A percentile compares a stretch with the other conserved stretches of the same genome.
These are phyloP conservation scores for Phytophthora constricta DNA, from an alignment of 352 stramenopile species.

Conservation along the genomic window DNA sequence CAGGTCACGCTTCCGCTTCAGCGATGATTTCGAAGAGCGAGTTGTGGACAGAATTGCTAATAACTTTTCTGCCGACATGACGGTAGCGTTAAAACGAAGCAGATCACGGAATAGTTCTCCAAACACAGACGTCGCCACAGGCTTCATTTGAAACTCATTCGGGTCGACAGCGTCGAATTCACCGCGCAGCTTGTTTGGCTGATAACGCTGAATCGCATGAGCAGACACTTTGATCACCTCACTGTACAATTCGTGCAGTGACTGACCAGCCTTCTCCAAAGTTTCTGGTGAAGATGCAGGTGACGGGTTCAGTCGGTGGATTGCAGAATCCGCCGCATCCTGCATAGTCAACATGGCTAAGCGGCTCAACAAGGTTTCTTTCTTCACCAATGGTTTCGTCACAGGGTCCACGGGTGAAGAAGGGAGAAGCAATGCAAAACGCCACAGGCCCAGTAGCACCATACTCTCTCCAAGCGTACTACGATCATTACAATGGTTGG, in stretches of 20 bases:
- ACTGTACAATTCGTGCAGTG: conserved; percentile 26
- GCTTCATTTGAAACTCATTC: conserved; percentile 27
- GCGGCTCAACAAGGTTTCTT: conserved; percentile 90
- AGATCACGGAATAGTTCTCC: conserved; percentile 82
- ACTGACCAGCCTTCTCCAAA: conserved; percentile 14
- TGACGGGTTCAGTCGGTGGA: conserved; percentile 60
- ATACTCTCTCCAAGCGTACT: conserved; percentile 72
- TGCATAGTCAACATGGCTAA: conserved; percentile 79
- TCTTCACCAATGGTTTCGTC: conserved; percentile 94
- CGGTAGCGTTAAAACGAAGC: conserved; percentile 71
- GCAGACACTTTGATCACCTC: conserved; percentile 44
- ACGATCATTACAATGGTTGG: background rate
- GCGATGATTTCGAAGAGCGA: conserved; percentile 38
- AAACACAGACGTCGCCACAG: conserved; percentile 56
- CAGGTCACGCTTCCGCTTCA: conserved; percentile 69
- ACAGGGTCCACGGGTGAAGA: conserved; percentile 96
- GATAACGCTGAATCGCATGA: conserved; percentile 62
- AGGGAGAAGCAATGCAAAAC: conserved; percentile 93
- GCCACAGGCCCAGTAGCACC: conserved; percentile 92
- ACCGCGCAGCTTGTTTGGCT: conserved; percentile 22
- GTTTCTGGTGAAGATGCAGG: conserved; percentile 34
- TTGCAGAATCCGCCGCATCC: conserved; percentile 59
- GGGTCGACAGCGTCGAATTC: conserved; percentile 20
- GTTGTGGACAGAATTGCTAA: conserved; percentile 52
- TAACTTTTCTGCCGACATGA: conserved; percentile 73